A percentile compares a stretch with the other conserved stretches of the same genome.
Evolutionary conservation across 306 rosid species (phyloP).

Genomic region (Citrullus amarus): DNA sequence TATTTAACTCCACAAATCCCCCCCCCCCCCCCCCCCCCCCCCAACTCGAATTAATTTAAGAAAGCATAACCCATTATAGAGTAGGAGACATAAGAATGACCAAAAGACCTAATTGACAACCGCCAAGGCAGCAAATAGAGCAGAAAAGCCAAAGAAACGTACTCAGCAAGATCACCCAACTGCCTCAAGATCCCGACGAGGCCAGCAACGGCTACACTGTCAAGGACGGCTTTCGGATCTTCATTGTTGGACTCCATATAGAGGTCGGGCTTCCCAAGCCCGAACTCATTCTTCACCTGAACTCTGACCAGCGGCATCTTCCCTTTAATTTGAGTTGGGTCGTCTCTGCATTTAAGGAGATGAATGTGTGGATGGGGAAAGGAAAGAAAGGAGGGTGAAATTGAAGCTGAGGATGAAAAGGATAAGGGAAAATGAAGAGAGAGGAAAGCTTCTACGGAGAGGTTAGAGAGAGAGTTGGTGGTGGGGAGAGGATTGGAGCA

Average conservation of each 20-base stretch:
- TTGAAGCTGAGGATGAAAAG: background rate
- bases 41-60: background rate
- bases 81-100: background rate
- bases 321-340: background rate
- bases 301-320: constrained; percentile 80
- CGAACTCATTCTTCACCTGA: constrained; percentile 63
- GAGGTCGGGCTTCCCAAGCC: constrained; percentile 61
- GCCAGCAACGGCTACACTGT: constrained; percentile 83
- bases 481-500: constrained; percentile 5
- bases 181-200: constrained; percentile 98
- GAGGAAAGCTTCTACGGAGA: background rate
- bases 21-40: background rate
- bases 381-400: background rate
- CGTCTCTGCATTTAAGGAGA: background rate
- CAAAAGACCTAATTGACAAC: background rate
- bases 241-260: constrained; percentile 45
- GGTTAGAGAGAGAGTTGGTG: background rate
- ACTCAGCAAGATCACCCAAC: constrained; percentile 98
- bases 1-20: background rate
- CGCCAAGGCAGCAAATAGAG: background rate
- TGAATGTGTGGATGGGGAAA: background rate
- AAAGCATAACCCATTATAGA: background rate
- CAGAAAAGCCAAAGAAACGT: constrained; percentile 19
- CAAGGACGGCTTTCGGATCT: constrained; percentile 89
- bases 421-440: background rate